phyloP scores from a whole-genome alignment of 2,329 filamentous ascomycete genomes.

The Colletotrichum sp. region DNA sequence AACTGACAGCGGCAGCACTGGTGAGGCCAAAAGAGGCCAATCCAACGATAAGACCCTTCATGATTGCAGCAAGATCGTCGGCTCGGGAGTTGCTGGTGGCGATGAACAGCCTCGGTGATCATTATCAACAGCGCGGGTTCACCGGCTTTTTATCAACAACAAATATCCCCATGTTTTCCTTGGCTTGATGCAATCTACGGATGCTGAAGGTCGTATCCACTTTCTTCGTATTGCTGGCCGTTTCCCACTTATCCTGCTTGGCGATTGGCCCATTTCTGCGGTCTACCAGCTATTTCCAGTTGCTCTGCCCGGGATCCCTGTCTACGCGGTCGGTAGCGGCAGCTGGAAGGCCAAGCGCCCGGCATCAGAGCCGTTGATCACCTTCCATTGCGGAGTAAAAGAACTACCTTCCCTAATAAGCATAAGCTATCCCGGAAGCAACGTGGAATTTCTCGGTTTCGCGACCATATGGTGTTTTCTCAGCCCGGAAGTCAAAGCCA shows the following conservation, averaged over 20 bases:
- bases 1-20: not conserved
- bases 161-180: not conserved
- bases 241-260: not conserved
- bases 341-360: not conserved
- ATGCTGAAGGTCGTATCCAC: not conserved
- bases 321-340: not conserved
- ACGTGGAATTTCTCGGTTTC: not conserved
- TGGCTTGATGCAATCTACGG: not conserved
- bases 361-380: not conserved
- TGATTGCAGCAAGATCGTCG: not conserved
- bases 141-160: not conserved
- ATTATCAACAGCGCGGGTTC: not conserved
- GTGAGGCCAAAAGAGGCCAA: conserved; percentile 1
- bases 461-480: not conserved
- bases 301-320: not conserved
- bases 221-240: conserved; percentile 9
- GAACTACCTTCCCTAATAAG: not conserved
- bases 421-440: not conserved
- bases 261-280: not conserved
- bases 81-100: not conserved
- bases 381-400: not conserved
- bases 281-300: not conserved
- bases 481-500: not conserved
- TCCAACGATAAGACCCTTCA: not conserved
- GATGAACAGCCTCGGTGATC: not conserved